Evolutionary conservation across 805 yeast genomes (phyloP), one percentile per base, ranked within the genome.

Genomic region (Yarrowia bubula): DNA sequence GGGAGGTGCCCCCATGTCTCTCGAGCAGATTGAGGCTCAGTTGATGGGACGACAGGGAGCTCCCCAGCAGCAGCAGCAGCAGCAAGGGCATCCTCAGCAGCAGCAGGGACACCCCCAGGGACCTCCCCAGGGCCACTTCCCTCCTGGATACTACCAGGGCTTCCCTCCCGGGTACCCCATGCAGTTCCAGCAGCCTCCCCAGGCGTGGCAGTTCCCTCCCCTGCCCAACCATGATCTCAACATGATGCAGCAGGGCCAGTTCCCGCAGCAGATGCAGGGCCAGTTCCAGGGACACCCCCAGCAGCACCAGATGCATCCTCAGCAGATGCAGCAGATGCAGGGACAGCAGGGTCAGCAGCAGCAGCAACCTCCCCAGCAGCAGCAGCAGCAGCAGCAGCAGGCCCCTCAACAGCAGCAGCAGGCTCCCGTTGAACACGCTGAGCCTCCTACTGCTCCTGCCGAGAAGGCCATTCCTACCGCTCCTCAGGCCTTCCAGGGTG

Each of bases 1-100:
- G 37, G 42, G 62, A 35, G 13, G 31, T 31, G 33, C 81, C 70
- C 81, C 87, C 22, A 76, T 89, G 70, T 88, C 96, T 10, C 79
- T 90, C 74, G 93, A 89, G 73, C 96, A 92, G 70, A 83, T 92
- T 69, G 97, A 92, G 76, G 90, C 96, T 8, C 90, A 86, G 71
- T 79, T 87, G 73, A 78, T 86, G 66, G 80, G 82, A 5, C 71
- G 71, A 8, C 69, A 43, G 69, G 68, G 28, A 22, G 28, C 28
- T 22, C 28, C 18, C 71, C 68, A 33, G 74, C 68, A 55, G 48
- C 41, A 33, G 31, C 32, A 13, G 32, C 62, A 41, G 39, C n/a
- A 17, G 32, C 72, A 61, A 63, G 69, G 70, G 64, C 72, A 71
- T 57, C 69, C 64, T 63, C 73, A 66, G 28, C 77, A 70, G 60